Conservation (phyloP, 345 rosid species). For the Melaleuca quinquenervia region DNA sequence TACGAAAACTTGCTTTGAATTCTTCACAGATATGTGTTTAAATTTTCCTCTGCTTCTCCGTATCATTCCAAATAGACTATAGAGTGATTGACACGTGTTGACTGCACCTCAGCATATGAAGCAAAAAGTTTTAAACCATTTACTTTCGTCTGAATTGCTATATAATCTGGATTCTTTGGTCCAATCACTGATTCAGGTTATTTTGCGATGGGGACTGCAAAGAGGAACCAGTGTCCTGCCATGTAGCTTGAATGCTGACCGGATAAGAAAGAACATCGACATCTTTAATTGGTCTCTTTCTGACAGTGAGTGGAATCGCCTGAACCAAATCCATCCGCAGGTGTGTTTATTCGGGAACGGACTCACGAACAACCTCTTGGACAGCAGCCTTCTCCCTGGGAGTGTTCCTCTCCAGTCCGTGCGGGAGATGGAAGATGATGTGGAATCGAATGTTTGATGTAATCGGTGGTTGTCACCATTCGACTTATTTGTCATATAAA, state of each 20-base stretch:
- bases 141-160: neutral
- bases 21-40: neutral
- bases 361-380: conserved; percentile 20
- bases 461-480: neutral
- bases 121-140: neutral
- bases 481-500: neutral
- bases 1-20: neutral
- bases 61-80: neutral
- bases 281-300: conserved; percentile 41
- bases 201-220: conserved; percentile 54
- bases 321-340: conserved; percentile 46
- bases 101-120: neutral
- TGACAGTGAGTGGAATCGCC: conserved; percentile 30
- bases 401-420: conserved; percentile 46
- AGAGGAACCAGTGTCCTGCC: conserved; percentile 55
- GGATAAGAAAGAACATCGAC: conserved; percentile 39
- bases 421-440: conserved; percentile 38
- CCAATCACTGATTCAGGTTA: conserved; percentile 16
- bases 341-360: conserved; percentile 44
- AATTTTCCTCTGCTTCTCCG: neutral
- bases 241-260: conserved; percentile 42
- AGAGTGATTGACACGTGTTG: neutral
- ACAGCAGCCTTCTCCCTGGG: conserved; percentile 25
- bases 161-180: neutral
- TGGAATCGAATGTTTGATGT: conserved; percentile 10